phyloP scores from a whole-genome alignment of 2,329 filamentous ascomycete species.

The Metarhizium sp. region DNA sequence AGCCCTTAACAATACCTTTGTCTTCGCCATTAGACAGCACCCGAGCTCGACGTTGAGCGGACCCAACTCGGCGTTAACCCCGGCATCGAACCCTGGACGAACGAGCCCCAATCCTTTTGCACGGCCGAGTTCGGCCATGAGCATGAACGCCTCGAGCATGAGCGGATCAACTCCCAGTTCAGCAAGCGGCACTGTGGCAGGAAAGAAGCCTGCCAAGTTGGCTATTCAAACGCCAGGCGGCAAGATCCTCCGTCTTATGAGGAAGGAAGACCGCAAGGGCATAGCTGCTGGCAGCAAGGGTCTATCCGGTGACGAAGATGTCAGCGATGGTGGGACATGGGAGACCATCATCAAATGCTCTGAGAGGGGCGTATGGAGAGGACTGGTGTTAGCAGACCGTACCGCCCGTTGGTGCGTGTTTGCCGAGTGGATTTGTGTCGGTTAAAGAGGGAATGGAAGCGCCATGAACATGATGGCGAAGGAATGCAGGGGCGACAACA shows the following conservation, averaged over 20 bases:
- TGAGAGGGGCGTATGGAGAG: conserved; percentile 72
- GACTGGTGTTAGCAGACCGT: conserved; percentile 71
- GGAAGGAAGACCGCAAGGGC: conserved; percentile 62
- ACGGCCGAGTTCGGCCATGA: conserved; percentile 54
- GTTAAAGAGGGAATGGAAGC: conserved; percentile 12
- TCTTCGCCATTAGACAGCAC: conserved; percentile 92
- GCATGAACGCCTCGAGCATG: conserved; percentile 50
- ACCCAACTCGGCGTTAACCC: conserved; percentile 28
- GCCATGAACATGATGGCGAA: neutral
- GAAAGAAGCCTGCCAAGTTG: conserved; percentile 84
- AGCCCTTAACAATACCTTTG: conserved; percentile 93
- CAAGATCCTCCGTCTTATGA: conserved; percentile 82
- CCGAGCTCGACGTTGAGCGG: conserved; percentile 45
- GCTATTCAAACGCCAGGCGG: conserved; percentile 91
- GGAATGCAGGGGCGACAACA: neutral
- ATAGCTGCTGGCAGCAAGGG: conserved; percentile 36
- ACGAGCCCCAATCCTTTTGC: conserved; percentile 52
- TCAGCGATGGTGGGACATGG: conserved; percentile 66
- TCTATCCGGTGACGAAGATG: conserved; percentile 40
- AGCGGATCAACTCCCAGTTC: conserved; percentile 48
- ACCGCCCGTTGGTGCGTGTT: conserved; percentile 89
- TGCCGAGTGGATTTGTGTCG: conserved; percentile 67
- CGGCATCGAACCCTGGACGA: conserved; percentile 36
- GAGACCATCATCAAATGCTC: conserved; percentile 88
- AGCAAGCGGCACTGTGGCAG: conserved; percentile 41